Evolutionary conservation across 2,329 filamentous ascomycete genomes (phyloP), one percentile per base, ranked within the genome.

Genomic region (Colletotrichum coccodes): DNA sequence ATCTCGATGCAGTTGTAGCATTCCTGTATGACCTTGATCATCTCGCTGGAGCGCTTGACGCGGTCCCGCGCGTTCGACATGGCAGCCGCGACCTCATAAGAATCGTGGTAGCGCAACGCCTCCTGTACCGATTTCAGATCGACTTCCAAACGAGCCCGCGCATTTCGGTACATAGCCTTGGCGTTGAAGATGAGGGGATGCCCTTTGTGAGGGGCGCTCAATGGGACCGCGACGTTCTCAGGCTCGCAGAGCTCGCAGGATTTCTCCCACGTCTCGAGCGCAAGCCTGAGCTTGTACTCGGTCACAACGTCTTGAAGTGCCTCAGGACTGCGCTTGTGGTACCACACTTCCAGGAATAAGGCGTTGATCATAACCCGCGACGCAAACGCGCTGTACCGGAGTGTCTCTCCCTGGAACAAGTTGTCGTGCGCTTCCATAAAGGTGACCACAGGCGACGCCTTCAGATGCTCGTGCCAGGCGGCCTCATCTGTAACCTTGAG

Each of bases 281-380:
- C 96, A 60, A 98, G 89, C 65, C 96, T 91, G 70, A 99, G 91
- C 86, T 98, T 98, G 88, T 97, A 98, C 83, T 98, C 96, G 4
- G 95, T 97, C 50, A 98, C 95, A 44, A 98, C 95, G 77, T 98
- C 95, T 82, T 98, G 96, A 46, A 98, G 86, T 58, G 95, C 95
- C 79, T 98, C 95, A n/a, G 95, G 95, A 79, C 94, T 98, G 77
- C 96, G 93, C 88, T 98, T 98, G 84, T 98, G 94, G 78, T 97
- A 97, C 96, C 96, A 99, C 3, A 98, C 95, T 80, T 98, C 96
- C 56, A 99, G 87, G 86, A 98, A 99, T 72, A 99, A 86, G 12
- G 96, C 95, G 77, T 98, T 99, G 87, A 98, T 98, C 94, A 99
- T 97, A 72, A 98, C 94, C 71, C 96, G 94, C 12, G 96, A 97